Percentiles rank a stretch among this genome's conserved stretches.
Evolutionary conservation across 1,284 basidiomycete species (phyloP).

Genomic region (Lentinula novae-zelandiae): DNA sequence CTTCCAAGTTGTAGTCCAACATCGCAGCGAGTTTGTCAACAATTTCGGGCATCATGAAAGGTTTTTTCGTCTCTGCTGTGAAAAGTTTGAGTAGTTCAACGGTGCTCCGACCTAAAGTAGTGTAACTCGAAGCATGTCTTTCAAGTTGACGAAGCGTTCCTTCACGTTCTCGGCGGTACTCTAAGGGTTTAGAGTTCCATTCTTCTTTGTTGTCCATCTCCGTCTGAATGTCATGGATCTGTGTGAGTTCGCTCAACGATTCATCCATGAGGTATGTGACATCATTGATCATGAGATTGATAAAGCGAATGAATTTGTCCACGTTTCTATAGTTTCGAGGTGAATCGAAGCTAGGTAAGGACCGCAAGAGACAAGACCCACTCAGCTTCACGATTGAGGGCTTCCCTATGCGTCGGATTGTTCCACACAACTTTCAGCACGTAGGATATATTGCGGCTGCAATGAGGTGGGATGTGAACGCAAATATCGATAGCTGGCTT

Average conservation of each 20-base stretch:
- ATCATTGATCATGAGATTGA: conserved; percentile 99
- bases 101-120: conserved; percentile 83
- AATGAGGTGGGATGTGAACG: conserved; percentile 1
- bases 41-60: conserved; percentile 97
- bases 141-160: conserved; percentile 77
- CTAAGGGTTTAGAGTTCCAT: conserved; percentile 65
- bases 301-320: conserved; percentile 91
- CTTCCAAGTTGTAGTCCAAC: conserved; percentile 93
- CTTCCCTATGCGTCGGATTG: conserved; percentile 83
- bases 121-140: conserved; percentile 82
- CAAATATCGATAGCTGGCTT: too few relatives aligned
- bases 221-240: conserved; percentile 83
- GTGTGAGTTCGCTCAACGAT: conserved; percentile 83
- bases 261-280: conserved; percentile 99
- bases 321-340: conserved; percentile 52
- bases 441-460: conserved; percentile 78
- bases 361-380: conserved; percentile 26
- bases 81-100: conserved; percentile 89
- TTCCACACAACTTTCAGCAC: conserved; percentile 88
- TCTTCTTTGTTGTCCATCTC: conserved; percentile 76
- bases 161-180: conserved; percentile 85
- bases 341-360: conserved; percentile 7
- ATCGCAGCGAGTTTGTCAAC: conserved; percentile 95
- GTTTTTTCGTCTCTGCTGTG: conserved; percentile 86
- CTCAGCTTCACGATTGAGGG: conserved; percentile 76